Base-by-base conservation (phyloP, 495 filamentous ascomycete genomes). In the Cairneyella variabilis region DNA sequence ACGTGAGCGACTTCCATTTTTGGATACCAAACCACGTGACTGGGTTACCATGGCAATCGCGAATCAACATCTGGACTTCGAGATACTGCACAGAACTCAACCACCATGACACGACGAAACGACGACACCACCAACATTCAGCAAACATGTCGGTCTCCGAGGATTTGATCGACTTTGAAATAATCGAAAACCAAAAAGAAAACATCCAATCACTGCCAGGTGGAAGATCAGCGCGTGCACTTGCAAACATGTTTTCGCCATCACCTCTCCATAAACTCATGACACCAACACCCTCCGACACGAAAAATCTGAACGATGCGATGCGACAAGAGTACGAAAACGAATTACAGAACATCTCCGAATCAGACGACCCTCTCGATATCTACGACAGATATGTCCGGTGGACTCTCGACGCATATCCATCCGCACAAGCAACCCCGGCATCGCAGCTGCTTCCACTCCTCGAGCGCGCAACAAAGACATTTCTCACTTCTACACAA, bases 151-250 rank as follows among this genome's bases (percentile, higher is more conserved):
- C 74, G 54, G 68, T 65, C 50, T 57, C 69, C 48, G 71, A 73
- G 52, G 72, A 78, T 65, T 60, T 75, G 14, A 88, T 96, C 64
- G 82, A 95, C 69, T 97, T 98, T 76, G 87, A 95, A 56, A 83
- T 97, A 56, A 97, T 98, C 71, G 93, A 98, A 67, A 79, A 77
- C 38, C 91, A 96, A 63, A 98, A 98, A 70, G 93, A 98, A 70
- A 97, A 98, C 64, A 95, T 97, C 37, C 91, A 96, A 64, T 85
- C 91, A 11, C 77, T 97, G 34, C 89, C 95, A 1, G 86, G 89
- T 42, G 93, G 93, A 30, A 83, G 93, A 48, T 97, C 91, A 26
- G 93, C 93, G 14, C 85, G 85, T 71, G 88, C 90, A 16, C 83
- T 98, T 26, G 91, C 84, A n/a, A 80, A 83, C 34, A 81, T 91